Conservation (phyloP, 176 grass and related monocot species). For the Olyra latifolia region DNA sequence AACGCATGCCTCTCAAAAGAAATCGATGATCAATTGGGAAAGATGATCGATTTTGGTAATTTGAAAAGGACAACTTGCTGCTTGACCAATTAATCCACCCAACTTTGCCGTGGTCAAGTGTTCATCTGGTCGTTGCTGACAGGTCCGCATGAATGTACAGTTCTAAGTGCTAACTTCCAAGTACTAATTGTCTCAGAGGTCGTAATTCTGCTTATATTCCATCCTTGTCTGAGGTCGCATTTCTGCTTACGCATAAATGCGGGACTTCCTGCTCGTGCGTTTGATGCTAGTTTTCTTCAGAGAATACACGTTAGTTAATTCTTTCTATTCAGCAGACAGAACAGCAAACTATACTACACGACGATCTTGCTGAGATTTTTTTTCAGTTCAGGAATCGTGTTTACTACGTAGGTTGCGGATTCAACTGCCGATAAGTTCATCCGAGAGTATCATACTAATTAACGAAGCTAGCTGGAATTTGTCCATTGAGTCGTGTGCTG, state of each 20-base stretch:
- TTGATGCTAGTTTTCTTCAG: background rate
- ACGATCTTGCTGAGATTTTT: background rate
- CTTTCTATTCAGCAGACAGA: background rate
- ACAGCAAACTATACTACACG: background rate
- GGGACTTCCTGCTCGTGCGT: background rate
- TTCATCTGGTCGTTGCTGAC: too few relatives aligned
- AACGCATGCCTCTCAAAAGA: too few relatives aligned
- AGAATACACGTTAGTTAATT: background rate
- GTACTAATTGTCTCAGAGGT: too few relatives aligned
- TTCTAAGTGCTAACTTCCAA: too few relatives aligned
- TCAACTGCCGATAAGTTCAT: background rate
- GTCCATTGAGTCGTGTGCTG: background rate
- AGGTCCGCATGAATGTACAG: background rate
- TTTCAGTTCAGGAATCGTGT: background rate
- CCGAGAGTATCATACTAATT: background rate
- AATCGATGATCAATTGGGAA: too few relatives aligned
- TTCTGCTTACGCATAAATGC: too few relatives aligned
- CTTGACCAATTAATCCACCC: too few relatives aligned
- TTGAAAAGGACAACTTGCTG: too few relatives aligned
- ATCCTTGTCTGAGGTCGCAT: background rate
- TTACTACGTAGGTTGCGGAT: background rate
- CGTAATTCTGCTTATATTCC: too few relatives aligned
- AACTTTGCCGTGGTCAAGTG: too few relatives aligned
- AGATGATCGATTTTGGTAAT: too few relatives aligned
- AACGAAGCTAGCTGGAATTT: background rate